Base-by-base conservation (phyloP, 768 basidiomycete species). In the Artomyces pyxidatus region DNA sequence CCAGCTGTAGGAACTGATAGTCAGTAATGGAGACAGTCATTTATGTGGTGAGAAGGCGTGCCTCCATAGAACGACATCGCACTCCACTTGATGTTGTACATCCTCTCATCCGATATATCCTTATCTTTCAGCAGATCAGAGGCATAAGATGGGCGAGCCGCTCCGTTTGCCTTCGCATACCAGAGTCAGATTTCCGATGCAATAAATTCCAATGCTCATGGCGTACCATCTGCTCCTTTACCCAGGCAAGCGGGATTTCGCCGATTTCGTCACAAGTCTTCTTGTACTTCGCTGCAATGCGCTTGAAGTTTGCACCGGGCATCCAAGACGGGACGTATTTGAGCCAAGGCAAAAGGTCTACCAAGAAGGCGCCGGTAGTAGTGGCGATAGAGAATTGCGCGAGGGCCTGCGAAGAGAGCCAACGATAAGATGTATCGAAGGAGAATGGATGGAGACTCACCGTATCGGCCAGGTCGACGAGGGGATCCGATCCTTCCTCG, bases 361-460 rank as follows among this genome's bases (percentile, higher is more conserved):
- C 59, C 25, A 56, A 63, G 29, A 64, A 61, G 32, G 60, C 58
- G 4, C 69, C 69, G 11, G 70, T 57, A 6, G 42, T 27, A 16
- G 48, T 43, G 23, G 48, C 47, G 11, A 25, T 37, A 17, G 50
- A 43, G 16, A 60, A 48, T 22, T 48, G 29, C 26, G 51, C 49
- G 14, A 51, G 42, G 1, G 57, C 50, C 21, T 59, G 40, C 22
- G 51, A 40, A 17, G 48, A 30, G 14, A 8, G 32, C 1, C n/a
- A n/a, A 52, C 30, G 27, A 42, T 43, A 17, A 41, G 42, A 40
- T 48, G 41, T 7, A n/a, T 11, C 2, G 32, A 35, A 12, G 32
- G 2, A 6, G 32, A 35, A 3, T 3, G 3, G 6, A 6, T n/a
- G 17, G 32, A 3, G 32, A 35, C 32, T 11, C 32, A 6, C 32